Percentiles rank a stretch among this genome's conserved stretches.
These are phyloP conservation scores for Citrus sp. DNA, from an alignment of 345 rosid species.

Conservation along the genomic window DNA sequence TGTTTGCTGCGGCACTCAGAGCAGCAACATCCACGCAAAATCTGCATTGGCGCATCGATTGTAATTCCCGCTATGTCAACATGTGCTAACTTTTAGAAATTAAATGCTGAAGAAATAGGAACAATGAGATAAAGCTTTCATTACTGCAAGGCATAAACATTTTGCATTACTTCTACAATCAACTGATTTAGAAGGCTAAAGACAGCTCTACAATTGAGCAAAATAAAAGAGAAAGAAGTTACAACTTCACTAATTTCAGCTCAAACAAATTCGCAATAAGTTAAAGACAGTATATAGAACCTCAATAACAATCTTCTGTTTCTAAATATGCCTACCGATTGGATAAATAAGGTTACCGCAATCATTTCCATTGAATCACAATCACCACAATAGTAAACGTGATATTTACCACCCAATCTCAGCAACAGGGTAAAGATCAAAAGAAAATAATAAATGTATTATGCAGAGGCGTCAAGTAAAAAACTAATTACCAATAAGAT, in stretches of 20 bases:
- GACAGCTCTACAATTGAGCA: neutral
- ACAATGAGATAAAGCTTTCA: too few relatives aligned
- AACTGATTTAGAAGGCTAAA: neutral
- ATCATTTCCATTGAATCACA: neutral
- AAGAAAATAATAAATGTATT: too few relatives aligned
- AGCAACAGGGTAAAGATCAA: too few relatives aligned
- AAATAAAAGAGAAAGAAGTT: too few relatives aligned
- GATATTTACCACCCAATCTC: too few relatives aligned
- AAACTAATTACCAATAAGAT: neutral
- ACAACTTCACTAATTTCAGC: too few relatives aligned
- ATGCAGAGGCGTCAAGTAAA: too few relatives aligned
- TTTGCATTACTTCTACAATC: neutral
- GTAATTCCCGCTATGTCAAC: neutral
- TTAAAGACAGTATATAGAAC: too few relatives aligned
- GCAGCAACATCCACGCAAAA: constrained; percentile 24
- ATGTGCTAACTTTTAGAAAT: neutral
- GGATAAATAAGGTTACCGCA: neutral
- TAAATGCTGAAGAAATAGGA: neutral
- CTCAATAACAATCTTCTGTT: too few relatives aligned
- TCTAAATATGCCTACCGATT: too few relatives aligned
- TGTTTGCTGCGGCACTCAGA: constrained; percentile 25
- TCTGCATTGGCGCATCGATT: constrained; percentile 16
- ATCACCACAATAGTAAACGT: neutral
- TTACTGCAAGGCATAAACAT: too few relatives aligned
- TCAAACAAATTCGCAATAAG: too few relatives aligned